Percentiles rank a stretch among this genome's conserved stretches.
phyloP scores from a whole-genome alignment of 2,329 filamentous ascomycete genomes.

The Sclerotinia subarctica region DNA sequence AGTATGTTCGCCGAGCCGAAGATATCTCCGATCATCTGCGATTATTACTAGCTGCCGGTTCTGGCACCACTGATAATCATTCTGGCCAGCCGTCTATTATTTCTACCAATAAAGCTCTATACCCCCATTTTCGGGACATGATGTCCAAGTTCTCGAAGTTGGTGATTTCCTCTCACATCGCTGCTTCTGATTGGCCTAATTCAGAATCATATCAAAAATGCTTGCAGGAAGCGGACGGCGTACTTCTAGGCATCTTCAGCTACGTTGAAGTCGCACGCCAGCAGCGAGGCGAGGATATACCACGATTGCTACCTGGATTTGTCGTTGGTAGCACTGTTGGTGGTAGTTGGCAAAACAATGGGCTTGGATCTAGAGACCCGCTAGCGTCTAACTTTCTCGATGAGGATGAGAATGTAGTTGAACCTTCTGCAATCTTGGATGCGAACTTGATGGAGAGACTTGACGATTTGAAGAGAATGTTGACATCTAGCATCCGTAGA shows the following conservation, averaged over 20 bases:
- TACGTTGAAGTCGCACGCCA: slow-evolving; percentile 95
- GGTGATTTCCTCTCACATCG: slow-evolving; percentile 95
- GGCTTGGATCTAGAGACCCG: slow-evolving; percentile 62
- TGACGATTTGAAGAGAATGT: slow-evolving; percentile 79
- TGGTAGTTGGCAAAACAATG: slow-evolving; percentile 82
- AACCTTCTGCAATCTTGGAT: slow-evolving; percentile 74
- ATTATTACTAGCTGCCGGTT: slow-evolving; percentile 89
- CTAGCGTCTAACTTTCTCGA: slow-evolving; percentile 82
- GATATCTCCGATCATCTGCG: slow-evolving; percentile 97
- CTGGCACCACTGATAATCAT: slow-evolving; percentile 96
- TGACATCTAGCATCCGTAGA: slow-evolving; percentile 81
- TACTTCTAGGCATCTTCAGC: slow-evolving; percentile 88
- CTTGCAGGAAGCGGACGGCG: slow-evolving; percentile 93
- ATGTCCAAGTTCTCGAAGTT: slow-evolving; percentile 99
- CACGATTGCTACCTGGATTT: slow-evolving; percentile 89
- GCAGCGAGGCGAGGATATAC: slow-evolving; percentile 89
- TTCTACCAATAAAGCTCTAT: slow-evolving; percentile 93
- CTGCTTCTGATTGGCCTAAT: slow-evolving; percentile 91
- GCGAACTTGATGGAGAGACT: slow-evolving; percentile 74
- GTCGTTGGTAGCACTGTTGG: slow-evolving; percentile 79
- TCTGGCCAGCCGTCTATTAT: slow-evolving; percentile 99
- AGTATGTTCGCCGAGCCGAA: slow-evolving; percentile 92
- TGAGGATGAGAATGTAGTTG: slow-evolving; percentile 68
- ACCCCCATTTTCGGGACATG: slow-evolving; percentile 97
- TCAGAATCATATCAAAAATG: slow-evolving; percentile 94